A percentile compares a stretch with the other conserved stretches of the same genome.
Evolutionary conservation across 257 asterid genomes (phyloP).

Genomic region (Solanum lycopersicoides): DNA sequence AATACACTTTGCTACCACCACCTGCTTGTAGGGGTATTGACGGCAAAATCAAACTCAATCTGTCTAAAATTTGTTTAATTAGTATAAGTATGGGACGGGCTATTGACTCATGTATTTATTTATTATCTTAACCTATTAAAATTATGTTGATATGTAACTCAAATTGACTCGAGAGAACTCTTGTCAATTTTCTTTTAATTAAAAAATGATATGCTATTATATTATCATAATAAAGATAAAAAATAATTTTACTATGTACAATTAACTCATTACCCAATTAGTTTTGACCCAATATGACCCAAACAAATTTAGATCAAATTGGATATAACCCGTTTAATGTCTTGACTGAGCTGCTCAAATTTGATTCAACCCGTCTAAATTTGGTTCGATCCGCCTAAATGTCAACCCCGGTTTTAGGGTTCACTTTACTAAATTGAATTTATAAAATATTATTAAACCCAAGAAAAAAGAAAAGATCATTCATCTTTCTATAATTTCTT

Average conservation of each 20-base stretch:
- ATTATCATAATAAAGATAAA: not conserved
- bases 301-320: no score
- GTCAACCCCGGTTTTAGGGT: not conserved
- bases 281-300: not conserved
- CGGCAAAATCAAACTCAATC: not conserved
- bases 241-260: no score
- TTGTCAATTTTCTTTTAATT: no score
- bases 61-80: no score
- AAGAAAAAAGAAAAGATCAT: not conserved
- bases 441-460: not conserved
- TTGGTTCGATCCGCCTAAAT: not conserved
- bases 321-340: no score
- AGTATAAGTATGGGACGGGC: fast-evolving
- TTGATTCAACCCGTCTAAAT: fast-evolving
- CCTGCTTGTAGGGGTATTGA: no score
- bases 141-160: not conserved
- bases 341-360: not conserved
- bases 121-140: not conserved
- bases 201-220: no score
- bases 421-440: not conserved
- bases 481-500: not conserved
- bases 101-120: no score
- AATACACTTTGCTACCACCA: not conserved
- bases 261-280: no score
- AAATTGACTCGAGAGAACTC: fast-evolving